A percentile compares a stretch with the other conserved stretches of the same genome.
These are phyloP conservation scores for Aureobasidium zeae DNA, from an alignment of 2,329 filamentous ascomycete species.

Conservation along the genomic window DNA sequence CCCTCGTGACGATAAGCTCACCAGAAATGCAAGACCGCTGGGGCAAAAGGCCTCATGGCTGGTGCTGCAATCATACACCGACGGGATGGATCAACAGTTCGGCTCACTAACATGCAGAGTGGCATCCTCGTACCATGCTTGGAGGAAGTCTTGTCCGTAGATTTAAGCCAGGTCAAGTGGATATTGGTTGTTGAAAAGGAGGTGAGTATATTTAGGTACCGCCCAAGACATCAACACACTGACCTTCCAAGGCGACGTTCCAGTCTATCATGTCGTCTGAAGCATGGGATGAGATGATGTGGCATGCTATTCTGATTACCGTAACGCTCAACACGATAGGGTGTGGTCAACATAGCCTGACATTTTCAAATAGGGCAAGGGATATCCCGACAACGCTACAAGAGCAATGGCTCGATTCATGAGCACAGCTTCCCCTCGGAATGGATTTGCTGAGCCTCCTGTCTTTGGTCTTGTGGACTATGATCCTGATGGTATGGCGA, in stretches of 20 bases:
- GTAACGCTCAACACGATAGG: conserved; percentile 31
- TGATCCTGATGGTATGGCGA: conserved; percentile 67
- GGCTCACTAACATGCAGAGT: conserved; percentile 37
- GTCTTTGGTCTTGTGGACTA: conserved; percentile 62
- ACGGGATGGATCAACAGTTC: conserved; percentile 36
- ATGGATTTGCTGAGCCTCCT: conserved; percentile 37
- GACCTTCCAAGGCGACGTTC: conserved; percentile 56
- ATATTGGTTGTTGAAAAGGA: conserved; percentile 73
- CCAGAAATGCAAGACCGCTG: conserved; percentile 47
- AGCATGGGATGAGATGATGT: conserved; percentile 45
- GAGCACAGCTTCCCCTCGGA: conserved; percentile 36
- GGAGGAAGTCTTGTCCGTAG: conserved; percentile 41
- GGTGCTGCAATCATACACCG: conserved; percentile 47
- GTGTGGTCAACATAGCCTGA: background rate
- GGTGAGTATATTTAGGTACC: conserved; percentile 34
- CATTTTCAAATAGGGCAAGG: conserved; percentile 53
- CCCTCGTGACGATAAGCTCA: background rate
- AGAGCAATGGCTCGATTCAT: conserved; percentile 53
- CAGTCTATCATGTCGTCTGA: conserved; percentile 51
- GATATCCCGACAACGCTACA: conserved; percentile 68
- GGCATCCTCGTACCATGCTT: conserved; percentile 53
- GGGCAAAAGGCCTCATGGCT: conserved; percentile 61
- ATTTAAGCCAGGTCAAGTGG: conserved; percentile 49
- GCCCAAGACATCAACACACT: conserved; percentile 15
- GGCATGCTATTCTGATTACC: conserved; percentile 59